A percentile compares a stretch with the other conserved stretches of the same genome.
These are phyloP conservation scores for Rhizophagus prolifer DNA, from an alignment of 192 early-diverging fungal genomes.

Conservation along the genomic window DNA sequence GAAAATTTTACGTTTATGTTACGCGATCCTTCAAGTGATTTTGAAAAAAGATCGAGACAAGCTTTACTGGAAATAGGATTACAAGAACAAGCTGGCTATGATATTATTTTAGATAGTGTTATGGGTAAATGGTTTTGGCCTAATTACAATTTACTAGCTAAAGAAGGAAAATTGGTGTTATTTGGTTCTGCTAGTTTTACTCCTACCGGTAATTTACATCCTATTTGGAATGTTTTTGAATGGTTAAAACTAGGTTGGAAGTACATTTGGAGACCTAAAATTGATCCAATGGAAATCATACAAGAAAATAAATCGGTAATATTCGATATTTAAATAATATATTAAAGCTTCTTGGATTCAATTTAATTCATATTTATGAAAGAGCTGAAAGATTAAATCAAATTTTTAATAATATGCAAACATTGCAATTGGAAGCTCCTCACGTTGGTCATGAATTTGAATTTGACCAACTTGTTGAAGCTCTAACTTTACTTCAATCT, in stretches of 20 bases:
- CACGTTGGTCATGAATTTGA: constrained; percentile 17
- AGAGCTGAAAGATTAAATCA: constrained; percentile 11
- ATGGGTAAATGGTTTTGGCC: constrained; percentile 32
- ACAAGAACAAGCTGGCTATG: constrained; percentile 3
- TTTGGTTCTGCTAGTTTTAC: constrained; percentile 25
- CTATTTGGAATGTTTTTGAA: constrained; percentile 24
- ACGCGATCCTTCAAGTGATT: constrained; percentile 13
- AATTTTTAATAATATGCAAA: constrained; percentile 2
- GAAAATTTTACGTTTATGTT: constrained; percentile 28
- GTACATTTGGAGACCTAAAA: constrained; percentile 28
- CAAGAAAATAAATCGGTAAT: constrained; percentile 27
- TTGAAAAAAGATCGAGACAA: constrained; percentile 16
- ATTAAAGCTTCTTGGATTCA: constrained; percentile 25
- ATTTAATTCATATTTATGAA: constrained; percentile 31
- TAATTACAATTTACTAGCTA: constrained; percentile 20
- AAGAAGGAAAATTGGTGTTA: constrained; percentile 9
- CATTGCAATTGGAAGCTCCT: constrained; percentile 19
- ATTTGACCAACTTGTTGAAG: constrained; percentile 22
- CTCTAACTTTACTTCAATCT: constrained; percentile 22
- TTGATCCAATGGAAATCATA: constrained; percentile 23
- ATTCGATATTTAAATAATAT: background rate
- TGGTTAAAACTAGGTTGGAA: constrained; percentile 27
- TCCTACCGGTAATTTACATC: constrained; percentile 27
- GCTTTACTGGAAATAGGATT: constrained; percentile 7
- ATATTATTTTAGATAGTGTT: constrained; percentile 28